Base-by-base conservation (phyloP, 2,329 filamentous ascomycete species). In the Fusarium sp. region DNA sequence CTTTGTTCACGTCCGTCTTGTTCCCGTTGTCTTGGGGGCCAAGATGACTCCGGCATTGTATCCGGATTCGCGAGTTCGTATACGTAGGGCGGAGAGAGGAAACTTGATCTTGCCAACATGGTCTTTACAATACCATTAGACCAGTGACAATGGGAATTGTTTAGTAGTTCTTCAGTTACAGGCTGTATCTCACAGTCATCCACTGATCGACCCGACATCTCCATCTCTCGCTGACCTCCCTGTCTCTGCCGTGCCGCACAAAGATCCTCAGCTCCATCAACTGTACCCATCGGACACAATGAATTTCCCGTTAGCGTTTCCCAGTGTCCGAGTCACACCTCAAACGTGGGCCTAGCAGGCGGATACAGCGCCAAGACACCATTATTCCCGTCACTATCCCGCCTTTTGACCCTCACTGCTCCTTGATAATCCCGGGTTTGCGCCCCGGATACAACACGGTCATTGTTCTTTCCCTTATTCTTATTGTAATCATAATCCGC, bases 371-470 rank as follows among this genome's bases (percentile, higher is more conserved):
- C 62, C 58, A 67, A 66, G 62, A 37, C 35, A 56, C 17, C 49
- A 67, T 75, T 76, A 76, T 76, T 76, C 68, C 74, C 74, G 73
- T 75, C 33, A 54, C 65, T 65, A 75, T 74, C 60, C 74, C 74
- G 73, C 59, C 48, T 56, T 38, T 69, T 48, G 54, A 56, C 61
- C 60, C 68, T 75, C 68, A 73, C 55, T 64, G 65, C 48, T 30
- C 64, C 50, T 70, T 70, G 42, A 73, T 66, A 75, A 71, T 48
- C 45, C 67, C 56, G 73, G 74, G 62, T 57, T 63, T 74, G 56
- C 62, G 55, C 70, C 61, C 73, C 65, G 59, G 66, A 61, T 58
- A 49, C 53, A 57, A 60, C 55, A 60, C 48, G 45, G 44, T 48
- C 59, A 55, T 54, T 56, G 54, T 67, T 63, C 35, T 42, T 33